Evolutionary conservation across 306 rosid species (phyloP).

Genomic region (Vigna trinervia): DNA sequence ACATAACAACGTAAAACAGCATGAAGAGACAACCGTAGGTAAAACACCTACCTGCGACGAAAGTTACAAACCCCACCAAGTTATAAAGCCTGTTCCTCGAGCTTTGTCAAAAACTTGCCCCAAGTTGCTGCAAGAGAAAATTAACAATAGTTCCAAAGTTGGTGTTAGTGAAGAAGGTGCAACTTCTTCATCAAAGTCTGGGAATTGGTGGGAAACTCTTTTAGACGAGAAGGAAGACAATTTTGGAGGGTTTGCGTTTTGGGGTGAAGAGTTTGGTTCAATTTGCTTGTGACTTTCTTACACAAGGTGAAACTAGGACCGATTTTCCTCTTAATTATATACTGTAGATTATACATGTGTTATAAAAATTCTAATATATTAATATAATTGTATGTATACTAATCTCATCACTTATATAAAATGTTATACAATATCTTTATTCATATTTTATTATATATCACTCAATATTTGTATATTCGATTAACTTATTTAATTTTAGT

Average conservation of each 20-base stretch:
- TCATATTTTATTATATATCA: no score
- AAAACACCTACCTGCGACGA: constrained; percentile 13
- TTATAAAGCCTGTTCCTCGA: constrained; percentile 39
- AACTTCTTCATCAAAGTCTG: neutral
- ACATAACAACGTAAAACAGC: neutral
- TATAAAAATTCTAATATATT: no score
- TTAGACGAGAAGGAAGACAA: neutral
- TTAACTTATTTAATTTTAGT: no score
- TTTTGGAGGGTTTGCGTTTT: neutral
- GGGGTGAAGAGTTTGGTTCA: neutral
- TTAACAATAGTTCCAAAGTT: neutral
- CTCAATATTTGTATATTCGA: no score
- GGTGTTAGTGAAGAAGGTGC: neutral
- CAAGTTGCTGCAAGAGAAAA: neutral
- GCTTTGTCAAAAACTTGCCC: constrained; percentile 10
- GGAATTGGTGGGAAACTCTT: neutral
- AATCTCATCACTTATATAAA: no score
- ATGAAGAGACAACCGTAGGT: neutral
- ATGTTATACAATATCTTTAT: no score
- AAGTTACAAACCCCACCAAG: neutral
- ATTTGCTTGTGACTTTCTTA: neutral
- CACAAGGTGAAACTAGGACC: neutral
- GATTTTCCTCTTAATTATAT: neutral
- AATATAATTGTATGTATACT: neutral
- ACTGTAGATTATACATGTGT: no score